Conservation (phyloP, 305 asterid genomes). For the Euphrasia arctica region DNA sequence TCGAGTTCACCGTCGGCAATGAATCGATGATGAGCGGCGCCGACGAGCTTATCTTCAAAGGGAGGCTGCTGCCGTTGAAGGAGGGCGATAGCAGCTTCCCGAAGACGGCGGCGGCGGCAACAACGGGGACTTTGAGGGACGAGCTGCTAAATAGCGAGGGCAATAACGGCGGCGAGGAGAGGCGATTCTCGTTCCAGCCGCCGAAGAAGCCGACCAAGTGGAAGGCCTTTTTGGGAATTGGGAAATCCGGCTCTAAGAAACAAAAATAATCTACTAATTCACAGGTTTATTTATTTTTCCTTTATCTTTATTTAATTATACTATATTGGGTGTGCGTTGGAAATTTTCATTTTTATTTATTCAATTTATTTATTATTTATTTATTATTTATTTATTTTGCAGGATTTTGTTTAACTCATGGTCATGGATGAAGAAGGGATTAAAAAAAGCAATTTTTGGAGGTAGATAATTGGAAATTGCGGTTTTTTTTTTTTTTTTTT, state of each 20-base stretch:
- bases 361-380: no score
- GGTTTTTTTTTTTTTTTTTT: no score
- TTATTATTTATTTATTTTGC: no score
- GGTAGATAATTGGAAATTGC: no score
- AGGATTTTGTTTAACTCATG: no score
- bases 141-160: conserved; percentile 51
- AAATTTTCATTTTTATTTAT: no score
- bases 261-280: background rate
- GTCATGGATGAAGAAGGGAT: no score
- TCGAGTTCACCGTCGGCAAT: conserved; percentile 68
- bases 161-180: conserved; percentile 24
- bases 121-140: conserved; percentile 48
- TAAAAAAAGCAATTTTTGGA: no score
- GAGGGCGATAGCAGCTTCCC: conserved; percentile 28
- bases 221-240: conserved; percentile 72
- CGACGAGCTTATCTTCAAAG: conserved; percentile 77
- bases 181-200: conserved; percentile 43
- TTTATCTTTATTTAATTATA: no score
- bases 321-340: no score
- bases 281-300: background rate
- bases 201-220: conserved; percentile 68
- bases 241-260: conserved; percentile 66
- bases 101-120: conserved; percentile 40
- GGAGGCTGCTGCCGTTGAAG: conserved; percentile 62
- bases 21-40: conserved; percentile 79